Evolutionary conservation across 2,329 filamentous ascomycete species (phyloP).

Genomic region (Berkeleyomyces rouxiae): DNA sequence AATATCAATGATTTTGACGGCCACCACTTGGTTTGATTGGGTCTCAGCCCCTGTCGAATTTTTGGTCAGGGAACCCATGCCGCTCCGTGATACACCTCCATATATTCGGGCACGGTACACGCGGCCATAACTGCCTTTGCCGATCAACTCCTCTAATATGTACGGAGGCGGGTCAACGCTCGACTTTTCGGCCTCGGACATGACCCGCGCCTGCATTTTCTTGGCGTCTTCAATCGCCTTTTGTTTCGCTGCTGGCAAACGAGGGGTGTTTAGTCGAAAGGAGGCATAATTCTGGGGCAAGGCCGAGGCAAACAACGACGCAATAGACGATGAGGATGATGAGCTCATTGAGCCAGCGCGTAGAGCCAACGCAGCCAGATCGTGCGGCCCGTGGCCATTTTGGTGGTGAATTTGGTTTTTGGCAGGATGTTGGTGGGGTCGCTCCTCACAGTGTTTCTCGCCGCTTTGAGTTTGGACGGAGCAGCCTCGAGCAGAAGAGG

Average conservation of each 20-base stretch:
- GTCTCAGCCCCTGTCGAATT: not conserved
- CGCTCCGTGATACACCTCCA: slow-evolving; percentile 15
- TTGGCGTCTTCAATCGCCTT: slow-evolving; percentile 52
- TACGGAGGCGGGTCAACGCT: slow-evolving; percentile 48
- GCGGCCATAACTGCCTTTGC: slow-evolving; percentile 57
- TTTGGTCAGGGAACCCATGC: not conserved
- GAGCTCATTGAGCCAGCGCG: not conserved
- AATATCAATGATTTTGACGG: slow-evolving; percentile 72
- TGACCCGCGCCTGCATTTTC: slow-evolving; percentile 49
- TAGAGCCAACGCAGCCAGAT: not conserved
- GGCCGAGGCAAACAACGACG: not conserved
- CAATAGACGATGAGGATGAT: not conserved
- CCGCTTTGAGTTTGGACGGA: not conserved
- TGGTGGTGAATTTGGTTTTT: not conserved
- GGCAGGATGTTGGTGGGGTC: not conserved
- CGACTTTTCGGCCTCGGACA: slow-evolving; percentile 42
- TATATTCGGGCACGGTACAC: slow-evolving; percentile 47
- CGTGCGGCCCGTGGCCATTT: not conserved
- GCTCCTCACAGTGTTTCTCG: not conserved
- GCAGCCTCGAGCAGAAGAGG: not conserved
- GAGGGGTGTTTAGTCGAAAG: slow-evolving; percentile 16
- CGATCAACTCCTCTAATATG: slow-evolving; percentile 54
- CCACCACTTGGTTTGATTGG: slow-evolving; percentile 38
- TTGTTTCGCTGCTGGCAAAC: slow-evolving; percentile 32
- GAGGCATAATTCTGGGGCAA: not conserved